These are phyloP conservation scores for Apiotrichum siamense DNA, from an alignment of 1,284 basidiomycete genomes.

Conservation along the genomic window DNA sequence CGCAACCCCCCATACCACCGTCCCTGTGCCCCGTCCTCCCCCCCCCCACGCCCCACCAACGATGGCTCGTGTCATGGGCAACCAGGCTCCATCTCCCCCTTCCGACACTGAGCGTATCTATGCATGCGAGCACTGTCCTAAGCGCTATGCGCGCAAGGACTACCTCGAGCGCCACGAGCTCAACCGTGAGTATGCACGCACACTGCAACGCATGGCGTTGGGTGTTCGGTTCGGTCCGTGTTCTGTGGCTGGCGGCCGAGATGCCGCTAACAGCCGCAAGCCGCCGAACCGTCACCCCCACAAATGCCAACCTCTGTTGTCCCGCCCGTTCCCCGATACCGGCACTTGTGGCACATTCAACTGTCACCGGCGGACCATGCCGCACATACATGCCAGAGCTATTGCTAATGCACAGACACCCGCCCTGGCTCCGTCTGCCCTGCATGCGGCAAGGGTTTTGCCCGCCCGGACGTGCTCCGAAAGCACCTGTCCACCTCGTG, in stretches of 20 bases:
- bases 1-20: background rate
- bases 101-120: conserved; percentile 15
- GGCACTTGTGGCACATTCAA: background rate
- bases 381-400: background rate
- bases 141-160: conserved; percentile 20
- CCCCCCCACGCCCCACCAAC: background rate
- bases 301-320: no score
- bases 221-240: background rate
- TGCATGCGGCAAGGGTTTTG: conserved; percentile 21
- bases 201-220: background rate
- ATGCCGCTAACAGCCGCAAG: no score
- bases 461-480: conserved; percentile 20
- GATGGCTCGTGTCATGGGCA: conserved; percentile 5
- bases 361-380: background rate
- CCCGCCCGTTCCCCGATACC: no score
- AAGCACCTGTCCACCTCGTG: conserved; percentile 22
- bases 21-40: background rate
- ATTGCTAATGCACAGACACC: conserved; percentile 9
- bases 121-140: conserved; percentile 16
- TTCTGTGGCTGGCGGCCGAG: no score
- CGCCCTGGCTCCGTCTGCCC: conserved; percentile 16
- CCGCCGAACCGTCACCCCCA: no score
- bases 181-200: conserved; percentile 24
- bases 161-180: conserved; percentile 22
- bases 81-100: conserved; percentile 3